Evolutionary conservation across 306 rosid species (phyloP).

Genomic region (Glycine soja): DNA sequence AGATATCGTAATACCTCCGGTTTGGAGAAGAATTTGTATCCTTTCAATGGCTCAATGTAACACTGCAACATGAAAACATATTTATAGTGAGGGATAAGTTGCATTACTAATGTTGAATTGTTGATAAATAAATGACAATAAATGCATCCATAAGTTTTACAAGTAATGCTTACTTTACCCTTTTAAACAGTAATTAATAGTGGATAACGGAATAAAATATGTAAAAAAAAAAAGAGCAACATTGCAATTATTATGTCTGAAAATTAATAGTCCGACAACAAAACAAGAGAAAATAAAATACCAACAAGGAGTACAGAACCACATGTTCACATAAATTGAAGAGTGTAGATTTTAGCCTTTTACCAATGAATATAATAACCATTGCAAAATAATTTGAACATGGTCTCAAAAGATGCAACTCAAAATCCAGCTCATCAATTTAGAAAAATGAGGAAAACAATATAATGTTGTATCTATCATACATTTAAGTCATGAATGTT

Average conservation of each 20-base stretch:
- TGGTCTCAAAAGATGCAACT: slow-evolving; percentile 20
- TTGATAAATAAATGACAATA: slow-evolving; percentile 26
- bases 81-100: slow-evolving; percentile 34
- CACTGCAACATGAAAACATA: slow-evolving; percentile 62
- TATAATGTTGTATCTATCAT: not conserved
- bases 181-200: not conserved
- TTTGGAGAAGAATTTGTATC: slow-evolving; percentile 81
- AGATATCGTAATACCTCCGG: slow-evolving; percentile 84
- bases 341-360: slow-evolving; percentile 18
- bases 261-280: slow-evolving; percentile 20
- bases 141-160: slow-evolving; percentile 26
- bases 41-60: slow-evolving; percentile 69
- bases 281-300: slow-evolving; percentile 37
- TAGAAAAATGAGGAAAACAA: slow-evolving; percentile 28
- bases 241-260: slow-evolving; percentile 12
- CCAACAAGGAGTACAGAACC: slow-evolving; percentile 22
- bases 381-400: slow-evolving; percentile 27
- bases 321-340: slow-evolving; percentile 21
- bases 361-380: slow-evolving; percentile 7
- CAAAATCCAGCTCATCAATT: slow-evolving; percentile 34
- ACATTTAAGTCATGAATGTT: slow-evolving; percentile 13
- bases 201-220: slow-evolving; percentile 24
- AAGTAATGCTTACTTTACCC: slow-evolving; percentile 33
- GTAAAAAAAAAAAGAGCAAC: slow-evolving; percentile 11
- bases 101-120: not conserved